These are phyloP conservation scores for Purshia tridentata DNA, from an alignment of 306 rosid species.

Conservation along the genomic window DNA sequence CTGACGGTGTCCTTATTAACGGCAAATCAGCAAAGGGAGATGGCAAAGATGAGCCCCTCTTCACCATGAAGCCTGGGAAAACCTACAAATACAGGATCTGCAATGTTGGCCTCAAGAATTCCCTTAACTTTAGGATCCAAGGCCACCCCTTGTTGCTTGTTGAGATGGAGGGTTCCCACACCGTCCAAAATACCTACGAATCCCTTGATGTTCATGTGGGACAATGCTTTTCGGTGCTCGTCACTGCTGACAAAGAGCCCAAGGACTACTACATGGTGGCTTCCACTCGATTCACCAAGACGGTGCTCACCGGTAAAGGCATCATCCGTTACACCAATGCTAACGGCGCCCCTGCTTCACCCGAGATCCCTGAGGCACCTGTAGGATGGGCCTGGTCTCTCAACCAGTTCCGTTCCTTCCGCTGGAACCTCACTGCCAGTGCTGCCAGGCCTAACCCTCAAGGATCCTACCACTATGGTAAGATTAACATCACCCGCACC, in stretches of 20 bases:
- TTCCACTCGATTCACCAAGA: constrained; percentile 61
- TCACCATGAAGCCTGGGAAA: constrained; percentile 67
- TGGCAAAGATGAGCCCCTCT: constrained; percentile 58
- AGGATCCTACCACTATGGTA: constrained; percentile 74
- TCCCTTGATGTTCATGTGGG: constrained; percentile 77
- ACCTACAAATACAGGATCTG: constrained; percentile 75
- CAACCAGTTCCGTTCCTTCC: constrained; percentile 70
- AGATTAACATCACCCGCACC: constrained; percentile 67
- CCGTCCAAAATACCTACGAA: constrained; percentile 58
- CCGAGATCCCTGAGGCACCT: constrained; percentile 53
- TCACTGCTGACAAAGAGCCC: constrained; percentile 59
- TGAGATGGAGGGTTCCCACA: constrained; percentile 84
- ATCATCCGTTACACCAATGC: constrained; percentile 51
- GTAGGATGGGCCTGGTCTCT: constrained; percentile 90
- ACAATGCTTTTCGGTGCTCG: constrained; percentile 58
- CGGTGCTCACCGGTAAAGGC: constrained; percentile 35
- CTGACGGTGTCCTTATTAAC: constrained; percentile 57
- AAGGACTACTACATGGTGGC: constrained; percentile 72
- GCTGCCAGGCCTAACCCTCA: constrained; percentile 97
- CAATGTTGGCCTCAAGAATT: constrained; percentile 62
- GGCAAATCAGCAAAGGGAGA: constrained; percentile 55
- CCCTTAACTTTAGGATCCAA: constrained; percentile 74
- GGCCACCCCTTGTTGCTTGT: constrained; percentile 60
- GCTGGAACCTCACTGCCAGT: constrained; percentile 80
- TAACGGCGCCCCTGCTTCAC: constrained; percentile 44